Conservation (phyloP, 2,329 filamentous ascomycete species). For the Pyrenochaeta sp. region DNA sequence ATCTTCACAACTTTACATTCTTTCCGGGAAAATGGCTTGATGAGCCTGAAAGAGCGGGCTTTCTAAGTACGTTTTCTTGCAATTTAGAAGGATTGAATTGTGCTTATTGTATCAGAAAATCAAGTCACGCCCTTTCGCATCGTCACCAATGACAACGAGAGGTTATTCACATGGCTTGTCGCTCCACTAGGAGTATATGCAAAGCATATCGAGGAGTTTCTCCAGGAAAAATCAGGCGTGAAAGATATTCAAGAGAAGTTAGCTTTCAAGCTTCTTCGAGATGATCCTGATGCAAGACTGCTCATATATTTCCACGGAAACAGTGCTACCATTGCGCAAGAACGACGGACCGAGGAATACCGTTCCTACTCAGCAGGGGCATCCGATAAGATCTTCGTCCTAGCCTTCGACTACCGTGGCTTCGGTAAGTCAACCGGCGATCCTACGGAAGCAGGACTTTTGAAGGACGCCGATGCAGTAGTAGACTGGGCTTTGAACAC, state of each 20-base stretch:
- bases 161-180: constrained; percentile 90
- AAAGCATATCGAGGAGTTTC: constrained; percentile 70
- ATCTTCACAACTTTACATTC: constrained; percentile 45
- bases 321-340: constrained; percentile 77
- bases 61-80: constrained; percentile 35
- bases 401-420: constrained; percentile 91
- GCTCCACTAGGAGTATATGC: constrained; percentile 79
- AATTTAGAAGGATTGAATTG: neutral
- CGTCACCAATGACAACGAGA: constrained; percentile 75
- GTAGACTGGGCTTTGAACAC: constrained; percentile 77
- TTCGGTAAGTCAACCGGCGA: constrained; percentile 82
- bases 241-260: constrained; percentile 58
- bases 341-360: constrained; percentile 77
- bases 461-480: constrained; percentile 77
- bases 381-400: constrained; percentile 65
- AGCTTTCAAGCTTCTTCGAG: constrained; percentile 59
- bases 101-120: constrained; percentile 64
- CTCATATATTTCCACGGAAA: constrained; percentile 69
- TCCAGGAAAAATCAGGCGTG: constrained; percentile 52
- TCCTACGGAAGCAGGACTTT: constrained; percentile 80
- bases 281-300: constrained; percentile 61
- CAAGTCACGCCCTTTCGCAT: constrained; percentile 87
- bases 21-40: constrained; percentile 46
- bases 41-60: constrained; percentile 47
- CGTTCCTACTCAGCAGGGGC: constrained; percentile 74